These are phyloP conservation scores for Dictyostelium capitatum DNA, from an alignment of 78 protist genomes.

Conservation along the genomic window DNA sequence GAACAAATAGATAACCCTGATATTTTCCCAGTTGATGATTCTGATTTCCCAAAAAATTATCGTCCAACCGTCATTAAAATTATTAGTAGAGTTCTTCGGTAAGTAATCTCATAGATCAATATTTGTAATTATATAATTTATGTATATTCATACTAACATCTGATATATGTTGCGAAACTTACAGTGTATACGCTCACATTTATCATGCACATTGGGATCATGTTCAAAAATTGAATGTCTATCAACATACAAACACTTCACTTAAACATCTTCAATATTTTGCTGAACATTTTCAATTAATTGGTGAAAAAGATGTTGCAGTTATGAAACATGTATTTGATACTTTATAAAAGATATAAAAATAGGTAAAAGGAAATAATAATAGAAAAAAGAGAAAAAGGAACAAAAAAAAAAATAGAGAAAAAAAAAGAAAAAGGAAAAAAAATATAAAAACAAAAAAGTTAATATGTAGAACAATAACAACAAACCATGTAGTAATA, in stretches of 20 bases:
- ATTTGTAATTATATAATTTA: not conserved
- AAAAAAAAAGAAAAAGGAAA: not conserved
- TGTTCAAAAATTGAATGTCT: slow-evolving; percentile 18
- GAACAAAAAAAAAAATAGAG: not conserved
- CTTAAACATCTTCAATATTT: slow-evolving; percentile 50
- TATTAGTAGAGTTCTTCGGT: slow-evolving; percentile 68
- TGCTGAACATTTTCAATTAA: slow-evolving; percentile 16
- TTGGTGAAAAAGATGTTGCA: slow-evolving; percentile 31
- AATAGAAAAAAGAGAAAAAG: not conserved
- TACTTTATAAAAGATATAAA: slow-evolving; percentile 23
- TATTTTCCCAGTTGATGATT: slow-evolving; percentile 68
- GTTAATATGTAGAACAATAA: not conserved
- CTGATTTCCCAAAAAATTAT: slow-evolving; percentile 25
- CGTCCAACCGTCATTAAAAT: slow-evolving; percentile 44
- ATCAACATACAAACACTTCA: slow-evolving; percentile 57
- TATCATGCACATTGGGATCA: slow-evolving; percentile 66
- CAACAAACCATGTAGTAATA: not conserved
- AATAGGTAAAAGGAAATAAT: too few relatives aligned
- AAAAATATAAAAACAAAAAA: not conserved
- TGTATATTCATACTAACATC: not conserved
- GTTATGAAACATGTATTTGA: slow-evolving; percentile 52
- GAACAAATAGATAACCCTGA: slow-evolving; percentile 78
- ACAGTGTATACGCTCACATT: slow-evolving; percentile 73
- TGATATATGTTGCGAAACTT: not conserved
- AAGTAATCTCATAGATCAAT: too few relatives aligned